phyloP scores from a whole-genome alignment of 1,284 basidiomycete genomes.

The Xerocomus amazonicus region DNA sequence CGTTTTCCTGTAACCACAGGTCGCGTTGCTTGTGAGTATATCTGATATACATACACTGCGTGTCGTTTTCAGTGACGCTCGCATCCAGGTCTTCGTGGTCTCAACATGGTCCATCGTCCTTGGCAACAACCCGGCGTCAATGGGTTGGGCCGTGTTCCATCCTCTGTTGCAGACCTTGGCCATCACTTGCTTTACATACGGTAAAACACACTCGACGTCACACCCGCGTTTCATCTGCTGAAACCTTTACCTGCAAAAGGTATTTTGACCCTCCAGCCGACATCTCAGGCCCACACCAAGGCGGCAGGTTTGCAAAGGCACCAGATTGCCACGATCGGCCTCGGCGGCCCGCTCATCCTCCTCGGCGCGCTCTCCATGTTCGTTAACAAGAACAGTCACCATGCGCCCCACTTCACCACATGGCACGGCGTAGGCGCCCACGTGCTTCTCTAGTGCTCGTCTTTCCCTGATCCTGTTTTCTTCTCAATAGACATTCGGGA shows the following conservation, averaged over 20 bases:
- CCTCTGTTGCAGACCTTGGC: conserved; percentile 58
- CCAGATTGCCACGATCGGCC: conserved; percentile 51
- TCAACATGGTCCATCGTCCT: conserved; percentile 54
- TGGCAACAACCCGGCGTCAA: conserved; percentile 42
- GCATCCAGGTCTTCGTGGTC: conserved; percentile 40
- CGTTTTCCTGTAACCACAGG: not conserved
- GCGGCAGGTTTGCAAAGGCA: conserved; percentile 61
- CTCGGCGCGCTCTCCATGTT: conserved; percentile 54
- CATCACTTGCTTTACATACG: conserved; percentile 54
- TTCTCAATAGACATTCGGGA: conserved; percentile 48
- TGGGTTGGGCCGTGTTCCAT: conserved; percentile 65
- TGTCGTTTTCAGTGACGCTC: conserved; percentile 1
- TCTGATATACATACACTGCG: not conserved
- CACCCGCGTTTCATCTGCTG: not conserved
- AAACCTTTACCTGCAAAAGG: not conserved
- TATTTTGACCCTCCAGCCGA: conserved; percentile 54
- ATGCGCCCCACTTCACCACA: conserved; percentile 51
- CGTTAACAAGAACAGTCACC: conserved; percentile 49
- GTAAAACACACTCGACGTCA: conserved; percentile 32
- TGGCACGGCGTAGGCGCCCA: conserved; percentile 61
- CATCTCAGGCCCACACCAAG: conserved; percentile 62
- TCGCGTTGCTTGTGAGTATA: conserved; percentile 20
- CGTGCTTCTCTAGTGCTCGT: not conserved
- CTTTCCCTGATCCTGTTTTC: not conserved
- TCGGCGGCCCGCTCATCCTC: conserved; percentile 53